A percentile compares a stretch with the other conserved stretches of the same genome.
Evolutionary conservation across 176 grass and related monocot species (phyloP).

Genomic region (Musa itinerans): DNA sequence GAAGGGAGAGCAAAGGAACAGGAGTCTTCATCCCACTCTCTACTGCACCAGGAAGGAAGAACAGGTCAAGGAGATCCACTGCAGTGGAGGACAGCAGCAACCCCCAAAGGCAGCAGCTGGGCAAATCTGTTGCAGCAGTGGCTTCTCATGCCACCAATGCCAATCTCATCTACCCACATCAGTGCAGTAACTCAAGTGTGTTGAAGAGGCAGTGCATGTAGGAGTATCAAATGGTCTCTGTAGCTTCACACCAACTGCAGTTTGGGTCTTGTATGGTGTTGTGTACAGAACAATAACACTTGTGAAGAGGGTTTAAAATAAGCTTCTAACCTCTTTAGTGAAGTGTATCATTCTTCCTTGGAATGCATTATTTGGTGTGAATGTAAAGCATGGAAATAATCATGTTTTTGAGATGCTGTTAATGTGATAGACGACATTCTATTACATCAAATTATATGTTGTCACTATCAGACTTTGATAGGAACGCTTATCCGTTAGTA

Average conservation of each 20-base stretch:
- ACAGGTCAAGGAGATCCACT: slow-evolving; percentile 13
- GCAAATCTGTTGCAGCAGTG: neutral
- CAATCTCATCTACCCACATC: neutral
- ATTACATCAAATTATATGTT: no score
- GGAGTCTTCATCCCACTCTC: slow-evolving; percentile 46
- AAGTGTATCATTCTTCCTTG: neutral
- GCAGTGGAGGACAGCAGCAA: slow-evolving; percentile 11
- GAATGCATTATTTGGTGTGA: neutral
- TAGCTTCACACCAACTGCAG: no score
- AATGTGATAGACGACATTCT: no score
- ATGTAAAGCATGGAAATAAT: neutral
- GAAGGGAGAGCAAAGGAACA: slow-evolving; percentile 35
- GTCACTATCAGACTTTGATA: no score
- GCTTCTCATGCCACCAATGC: neutral
- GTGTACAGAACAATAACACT: neutral
- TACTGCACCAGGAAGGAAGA: slow-evolving; percentile 26
- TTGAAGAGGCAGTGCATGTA: neutral
- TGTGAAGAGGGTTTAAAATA: slow-evolving; percentile 3
- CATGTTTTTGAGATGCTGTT: no score
- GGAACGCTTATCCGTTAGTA: no score
- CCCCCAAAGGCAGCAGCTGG: slow-evolving; percentile 15
- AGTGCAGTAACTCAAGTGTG: neutral
- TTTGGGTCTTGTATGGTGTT: no score
- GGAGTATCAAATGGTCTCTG: neutral
- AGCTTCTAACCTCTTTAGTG: neutral